Evolutionary conservation across 1,284 basidiomycete species (phyloP).

Genomic region (Papiliotrema laurentii): DNA sequence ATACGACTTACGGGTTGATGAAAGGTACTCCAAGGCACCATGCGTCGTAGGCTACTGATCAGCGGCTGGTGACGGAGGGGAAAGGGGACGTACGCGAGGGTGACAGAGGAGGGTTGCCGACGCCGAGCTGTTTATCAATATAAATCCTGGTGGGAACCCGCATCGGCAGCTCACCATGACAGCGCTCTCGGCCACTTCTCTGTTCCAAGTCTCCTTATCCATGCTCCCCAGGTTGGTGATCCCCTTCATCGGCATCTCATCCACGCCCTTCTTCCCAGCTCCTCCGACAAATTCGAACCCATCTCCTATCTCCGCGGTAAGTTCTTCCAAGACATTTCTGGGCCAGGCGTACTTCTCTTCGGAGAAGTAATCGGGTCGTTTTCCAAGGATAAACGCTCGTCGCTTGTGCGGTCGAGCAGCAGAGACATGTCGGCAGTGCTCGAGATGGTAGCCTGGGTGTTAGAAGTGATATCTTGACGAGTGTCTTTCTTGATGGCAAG

Average conservation of each 20-base stretch:
- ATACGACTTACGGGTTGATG: slow-evolving; percentile 39
- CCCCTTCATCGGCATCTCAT: slow-evolving; percentile 2
- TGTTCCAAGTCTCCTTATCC: slow-evolving; percentile 3
- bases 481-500: neutral
- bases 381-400: slow-evolving; percentile 43
- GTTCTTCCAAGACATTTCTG: neutral
- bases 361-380: slow-evolving; percentile 36
- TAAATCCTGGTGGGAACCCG: too few species aligned
- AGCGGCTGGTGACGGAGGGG: neutral
- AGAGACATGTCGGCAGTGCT: slow-evolving; percentile 15
- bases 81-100: slow-evolving; percentile 28
- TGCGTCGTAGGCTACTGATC: slow-evolving; percentile 42
- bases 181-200: neutral
- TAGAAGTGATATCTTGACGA: too few species aligned
- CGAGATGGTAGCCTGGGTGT: slow-evolving; percentile 43
- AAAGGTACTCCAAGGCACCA: slow-evolving; percentile 50
- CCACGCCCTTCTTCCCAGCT: slow-evolving; percentile 1
- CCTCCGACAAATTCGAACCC: slow-evolving; percentile 4
- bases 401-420: slow-evolving; percentile 25
- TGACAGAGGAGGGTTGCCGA: slow-evolving; percentile 26
- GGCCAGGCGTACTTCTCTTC: slow-evolving; percentile 7
- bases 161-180: slow-evolving; percentile 5
- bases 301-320: neutral
- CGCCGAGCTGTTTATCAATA: slow-evolving; percentile 10
- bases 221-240: slow-evolving; percentile 3